Conservation (phyloP, 208 protist species). For the Vickermania ingenoplastis region DNA sequence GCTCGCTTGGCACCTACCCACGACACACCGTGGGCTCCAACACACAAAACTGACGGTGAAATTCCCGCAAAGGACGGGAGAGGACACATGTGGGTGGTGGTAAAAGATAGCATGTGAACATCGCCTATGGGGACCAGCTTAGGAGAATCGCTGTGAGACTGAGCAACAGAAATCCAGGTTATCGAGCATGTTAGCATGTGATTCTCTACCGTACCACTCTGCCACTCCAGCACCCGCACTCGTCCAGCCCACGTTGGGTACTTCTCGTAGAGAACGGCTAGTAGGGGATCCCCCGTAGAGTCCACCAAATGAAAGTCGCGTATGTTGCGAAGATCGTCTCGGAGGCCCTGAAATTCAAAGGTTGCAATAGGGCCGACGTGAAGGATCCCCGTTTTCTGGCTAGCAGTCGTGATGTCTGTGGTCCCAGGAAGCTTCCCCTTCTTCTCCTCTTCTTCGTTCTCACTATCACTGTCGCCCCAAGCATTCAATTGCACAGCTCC, state of each 20-base stretch:
- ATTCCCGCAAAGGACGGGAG: conserved; percentile 52
- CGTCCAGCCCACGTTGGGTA: conserved; percentile 79
- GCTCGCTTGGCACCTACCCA: conserved; percentile 72
- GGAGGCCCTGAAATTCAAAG: conserved; percentile 27
- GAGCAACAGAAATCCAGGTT: conserved; percentile 56
- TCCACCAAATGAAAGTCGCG: conserved; percentile 84
- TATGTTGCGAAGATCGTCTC: conserved; percentile 55
- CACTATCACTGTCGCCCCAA: conserved; percentile 80
- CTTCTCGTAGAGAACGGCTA: conserved; percentile 72
- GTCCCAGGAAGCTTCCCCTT: background rate
- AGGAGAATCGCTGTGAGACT: conserved; percentile 14
- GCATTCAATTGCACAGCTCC: conserved; percentile 35
- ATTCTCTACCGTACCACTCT: conserved; percentile 57
- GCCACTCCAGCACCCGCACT: conserved; percentile 73
- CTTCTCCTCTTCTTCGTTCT: conserved; percentile 26
- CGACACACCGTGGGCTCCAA: conserved; percentile 60
- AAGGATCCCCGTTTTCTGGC: background rate
- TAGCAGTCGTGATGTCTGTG: conserved; percentile 2
- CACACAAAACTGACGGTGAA: conserved; percentile 61
- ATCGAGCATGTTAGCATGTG: conserved; percentile 77
- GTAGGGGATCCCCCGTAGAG: conserved; percentile 54
- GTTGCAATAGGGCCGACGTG: conserved; percentile 25
- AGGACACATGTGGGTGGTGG: conserved; percentile 65
- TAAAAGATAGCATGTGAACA: conserved; percentile 74
- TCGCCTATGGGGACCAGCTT: conserved; percentile 70